Evolutionary conservation across 2,329 filamentous ascomycete species (phyloP).

Genomic region (Thielaviopsis populi): DNA sequence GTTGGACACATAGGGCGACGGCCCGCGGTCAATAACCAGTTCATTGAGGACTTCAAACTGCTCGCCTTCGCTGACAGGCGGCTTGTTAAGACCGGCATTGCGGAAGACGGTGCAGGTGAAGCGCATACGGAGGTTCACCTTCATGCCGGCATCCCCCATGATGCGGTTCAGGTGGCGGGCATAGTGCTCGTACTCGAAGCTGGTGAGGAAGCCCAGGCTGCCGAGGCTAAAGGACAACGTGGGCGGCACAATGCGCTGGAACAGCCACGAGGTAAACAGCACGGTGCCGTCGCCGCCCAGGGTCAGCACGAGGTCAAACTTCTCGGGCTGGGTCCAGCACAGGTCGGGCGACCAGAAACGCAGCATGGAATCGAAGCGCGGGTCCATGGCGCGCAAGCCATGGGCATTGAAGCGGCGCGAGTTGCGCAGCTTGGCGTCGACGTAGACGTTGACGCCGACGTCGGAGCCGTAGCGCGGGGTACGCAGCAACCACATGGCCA

Average conservation of each 20-base stretch:
- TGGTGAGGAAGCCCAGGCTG: conserved; percentile 76
- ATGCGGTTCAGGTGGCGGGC: conserved; percentile 73
- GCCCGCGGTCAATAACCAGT: conserved; percentile 92
- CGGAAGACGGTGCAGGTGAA: conserved; percentile 97
- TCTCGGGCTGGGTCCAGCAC: conserved; percentile 85
- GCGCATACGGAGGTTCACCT: conserved; percentile 93
- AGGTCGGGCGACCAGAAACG: conserved; percentile 94
- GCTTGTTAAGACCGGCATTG: conserved; percentile 39
- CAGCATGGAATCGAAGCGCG: conserved; percentile 67
- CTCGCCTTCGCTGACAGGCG: conserved; percentile 62
- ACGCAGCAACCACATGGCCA: conserved; percentile 73
- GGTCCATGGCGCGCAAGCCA: conserved; percentile 56
- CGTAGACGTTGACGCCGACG: conserved; percentile 89
- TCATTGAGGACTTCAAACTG: conserved; percentile 98
- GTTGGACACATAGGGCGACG: conserved; percentile 92
- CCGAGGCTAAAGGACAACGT: conserved; percentile 74
- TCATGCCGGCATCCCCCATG: conserved; percentile 92
- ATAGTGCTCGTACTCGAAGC: conserved; percentile 76
- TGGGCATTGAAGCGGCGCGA: conserved; percentile 76
- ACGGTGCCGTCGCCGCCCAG: conserved; percentile 79
- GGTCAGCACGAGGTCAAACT: conserved; percentile 85
- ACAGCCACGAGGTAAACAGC: conserved; percentile 81
- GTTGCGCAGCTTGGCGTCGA: conserved; percentile 83
- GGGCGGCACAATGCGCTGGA: conserved; percentile 74
- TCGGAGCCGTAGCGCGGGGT: conserved; percentile 83